Percentiles rank a stretch among this genome's conserved stretches.
phyloP scores from a whole-genome alignment of 352 stramenopile species.

The Phytophthora sp. region DNA sequence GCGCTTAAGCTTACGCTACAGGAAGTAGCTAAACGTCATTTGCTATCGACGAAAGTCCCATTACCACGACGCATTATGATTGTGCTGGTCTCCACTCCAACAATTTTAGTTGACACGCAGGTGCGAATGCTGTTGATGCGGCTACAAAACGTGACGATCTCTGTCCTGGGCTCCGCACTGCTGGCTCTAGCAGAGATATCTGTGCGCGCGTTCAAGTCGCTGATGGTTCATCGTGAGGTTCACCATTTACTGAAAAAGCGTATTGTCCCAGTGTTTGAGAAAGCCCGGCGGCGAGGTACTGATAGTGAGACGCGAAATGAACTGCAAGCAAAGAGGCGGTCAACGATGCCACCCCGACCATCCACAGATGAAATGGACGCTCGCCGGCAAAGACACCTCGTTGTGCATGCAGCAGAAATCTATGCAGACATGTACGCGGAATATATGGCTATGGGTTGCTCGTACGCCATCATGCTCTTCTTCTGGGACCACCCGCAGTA shows the following conservation, averaged over 20 bases:
- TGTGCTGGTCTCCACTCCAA: slow-evolving; percentile 27
- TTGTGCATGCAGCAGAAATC: slow-evolving; percentile 30
- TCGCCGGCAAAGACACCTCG: background rate
- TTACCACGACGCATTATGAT: slow-evolving; percentile 4
- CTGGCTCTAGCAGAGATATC: slow-evolving; percentile 28
- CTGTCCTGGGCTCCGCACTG: slow-evolving; percentile 13
- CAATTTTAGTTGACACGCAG: slow-evolving; percentile 41
- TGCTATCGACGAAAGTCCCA: background rate
- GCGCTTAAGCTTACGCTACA: slow-evolving; percentile 16
- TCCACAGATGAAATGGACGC: background rate
- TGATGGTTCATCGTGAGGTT: slow-evolving; percentile 1
- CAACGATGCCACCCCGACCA: background rate
- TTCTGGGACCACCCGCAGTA: slow-evolving; percentile 40
- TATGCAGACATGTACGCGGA: slow-evolving; percentile 48
- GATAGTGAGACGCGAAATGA: background rate
- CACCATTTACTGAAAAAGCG: background rate
- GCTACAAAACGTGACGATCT: slow-evolving; percentile 9
- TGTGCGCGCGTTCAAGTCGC: slow-evolving; percentile 21
- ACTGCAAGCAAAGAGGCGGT: background rate
- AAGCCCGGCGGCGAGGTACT: background rate
- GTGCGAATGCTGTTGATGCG: slow-evolving; percentile 39
- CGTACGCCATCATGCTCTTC: slow-evolving; percentile 38
- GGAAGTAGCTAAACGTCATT: slow-evolving; percentile 6
- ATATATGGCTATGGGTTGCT: slow-evolving; percentile 50
- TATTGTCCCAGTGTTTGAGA: background rate